Evolutionary conservation across 805 yeast species (phyloP), one percentile per base, ranked within the genome.

Genomic region (Wickerhamiella azyma): DNA sequence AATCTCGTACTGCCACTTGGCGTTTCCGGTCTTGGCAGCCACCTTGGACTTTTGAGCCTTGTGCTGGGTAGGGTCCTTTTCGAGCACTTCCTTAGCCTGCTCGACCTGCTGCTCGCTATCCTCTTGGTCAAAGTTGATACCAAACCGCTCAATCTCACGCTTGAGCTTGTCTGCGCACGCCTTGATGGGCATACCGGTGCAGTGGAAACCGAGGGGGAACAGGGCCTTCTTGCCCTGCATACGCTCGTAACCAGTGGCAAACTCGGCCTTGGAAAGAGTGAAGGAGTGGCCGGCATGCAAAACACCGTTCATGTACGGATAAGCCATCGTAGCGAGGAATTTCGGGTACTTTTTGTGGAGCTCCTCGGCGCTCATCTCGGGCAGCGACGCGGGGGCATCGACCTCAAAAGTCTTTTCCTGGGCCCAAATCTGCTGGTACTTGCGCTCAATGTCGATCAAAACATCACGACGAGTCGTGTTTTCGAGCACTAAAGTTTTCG

Each of bases 241-340:
- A 67, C 96, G 79, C 70, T 92, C 95, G 61, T 81, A 92, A 46
- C 97, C 97, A 47, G 83, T 72, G 39, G 88, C 79, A 62, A 81
- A 92, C 65, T 92, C 98, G 44, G 78, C 89, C 68, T 92, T 92
- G 45, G 96, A 85, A 52, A 89, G 71, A 32, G 97, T 92, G 70
- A 89, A 92, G 55, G 86, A 77, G 65, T 92, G 99, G 50, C 99
- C 99, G 42, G 95, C 96, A 57, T 92, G 99, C 54, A 92, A 71
- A 43, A 84, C 92, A 70, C 99, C 99, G 66, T 92, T 92, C 96
- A 89, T 89, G 67, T 92, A 92, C 38, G 99, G 99, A 61, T 85
- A 92, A 9, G 98, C 97, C 96, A 92, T 88, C 42, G 94, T 80
- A 19, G 85, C 74, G 70, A 85, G 81, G 67, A 73, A 82, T 65